Evolutionary conservation across 1,284 basidiomycete genomes (phyloP).

Genomic region (Nidula niveotomentosa): DNA sequence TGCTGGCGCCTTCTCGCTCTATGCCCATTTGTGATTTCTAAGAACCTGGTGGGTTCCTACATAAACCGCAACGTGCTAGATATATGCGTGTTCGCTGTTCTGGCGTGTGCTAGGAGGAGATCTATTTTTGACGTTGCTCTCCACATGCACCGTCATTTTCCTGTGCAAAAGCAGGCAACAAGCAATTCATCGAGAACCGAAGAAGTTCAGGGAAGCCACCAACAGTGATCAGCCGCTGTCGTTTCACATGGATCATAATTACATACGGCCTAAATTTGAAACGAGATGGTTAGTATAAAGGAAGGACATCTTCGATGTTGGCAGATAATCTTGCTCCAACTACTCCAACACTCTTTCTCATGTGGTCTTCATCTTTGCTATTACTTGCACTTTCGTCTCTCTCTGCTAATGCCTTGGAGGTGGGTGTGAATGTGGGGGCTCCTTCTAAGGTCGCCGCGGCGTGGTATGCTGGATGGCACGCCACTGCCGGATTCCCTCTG

Average conservation of each 20-base stretch:
- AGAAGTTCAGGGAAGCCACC: not conserved
- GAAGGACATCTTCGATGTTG: not conserved
- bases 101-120: no score
- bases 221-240: not conserved
- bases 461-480: constrained; percentile 48
- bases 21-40: no score
- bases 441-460: constrained; percentile 28
- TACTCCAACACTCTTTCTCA: constrained; percentile 1
- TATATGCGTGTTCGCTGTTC: no score
- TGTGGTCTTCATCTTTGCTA: constrained; percentile 7
- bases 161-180: no score
- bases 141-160: no score
- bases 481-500: constrained; percentile 36
- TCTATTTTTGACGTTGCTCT: no score
- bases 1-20: no score
- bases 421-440: not conserved
- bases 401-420: not conserved
- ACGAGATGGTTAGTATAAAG: not conserved
- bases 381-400: not conserved
- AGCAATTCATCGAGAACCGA: constrained; percentile 9
- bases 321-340: not conserved
- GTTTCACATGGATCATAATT: not conserved
- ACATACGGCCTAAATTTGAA: no score
- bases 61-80: no score
- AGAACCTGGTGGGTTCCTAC: no score